phyloP scores from a whole-genome alignment of 1,284 basidiomycete genomes.

The Puccinia triticina region DNA sequence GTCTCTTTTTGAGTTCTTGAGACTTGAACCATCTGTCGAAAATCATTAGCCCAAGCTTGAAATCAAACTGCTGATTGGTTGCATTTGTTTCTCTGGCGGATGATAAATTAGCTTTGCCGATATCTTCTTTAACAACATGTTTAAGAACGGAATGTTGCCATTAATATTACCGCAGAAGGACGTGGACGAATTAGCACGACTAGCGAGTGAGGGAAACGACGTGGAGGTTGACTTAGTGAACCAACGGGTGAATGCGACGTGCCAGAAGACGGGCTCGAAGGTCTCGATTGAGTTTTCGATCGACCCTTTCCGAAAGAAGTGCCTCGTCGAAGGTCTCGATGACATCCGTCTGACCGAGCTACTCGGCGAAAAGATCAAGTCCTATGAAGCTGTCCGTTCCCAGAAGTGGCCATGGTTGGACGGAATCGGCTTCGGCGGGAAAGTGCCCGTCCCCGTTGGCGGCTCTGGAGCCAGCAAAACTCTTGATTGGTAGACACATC shows the following conservation, averaged over 20 bases:
- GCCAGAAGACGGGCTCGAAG: neutral
- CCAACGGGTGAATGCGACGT: constrained; percentile 60
- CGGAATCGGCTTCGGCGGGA: constrained; percentile 44
- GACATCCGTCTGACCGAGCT: constrained; percentile 69
- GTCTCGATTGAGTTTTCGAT: constrained; percentile 76
- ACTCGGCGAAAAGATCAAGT: constrained; percentile 38
- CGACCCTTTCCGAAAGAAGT: constrained; percentile 86
- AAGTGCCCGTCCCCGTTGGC: constrained; percentile 39
- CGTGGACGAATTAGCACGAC: constrained; percentile 74
- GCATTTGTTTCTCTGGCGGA: neutral
- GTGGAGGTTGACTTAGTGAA: constrained; percentile 88
- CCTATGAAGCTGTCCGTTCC: constrained; percentile 29
- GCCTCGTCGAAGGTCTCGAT: constrained; percentile 88
- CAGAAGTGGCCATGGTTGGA: constrained; percentile 49
- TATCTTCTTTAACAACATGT: constrained; percentile 87
- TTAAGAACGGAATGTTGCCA: constrained; percentile 96
- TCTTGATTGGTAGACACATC: constrained; percentile 12
- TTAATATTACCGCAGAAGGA: constrained; percentile 75
- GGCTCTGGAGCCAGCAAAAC: neutral
- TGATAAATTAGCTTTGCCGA: constrained; percentile 74
- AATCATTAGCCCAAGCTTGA: neutral
- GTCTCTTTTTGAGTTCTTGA: neutral
- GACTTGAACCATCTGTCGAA: neutral
- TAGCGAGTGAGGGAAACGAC: constrained; percentile 77
- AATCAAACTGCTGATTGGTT: constrained; percentile 6